Evolutionary conservation across 2,329 filamentous ascomycete species (phyloP), one percentile per base, ranked within the genome.

Genomic region (Chaetothyriales sp.): DNA sequence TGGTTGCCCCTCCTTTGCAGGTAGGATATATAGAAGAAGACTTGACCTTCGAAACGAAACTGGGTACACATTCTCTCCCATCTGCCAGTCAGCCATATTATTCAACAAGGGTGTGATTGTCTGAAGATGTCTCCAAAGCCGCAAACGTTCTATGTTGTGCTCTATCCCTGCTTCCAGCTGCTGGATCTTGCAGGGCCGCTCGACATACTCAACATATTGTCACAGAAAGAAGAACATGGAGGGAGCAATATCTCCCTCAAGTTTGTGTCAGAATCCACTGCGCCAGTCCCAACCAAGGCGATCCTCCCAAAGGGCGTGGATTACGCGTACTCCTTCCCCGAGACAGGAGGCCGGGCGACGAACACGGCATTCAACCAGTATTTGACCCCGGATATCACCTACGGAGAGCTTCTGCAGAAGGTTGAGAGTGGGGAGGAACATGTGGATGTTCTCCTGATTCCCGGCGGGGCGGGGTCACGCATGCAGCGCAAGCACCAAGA

Each of bases 371-470:
- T 65, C 49, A 61, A 62, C 20, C 64, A 73, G 51, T 57, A 58
- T 32, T 61, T 73, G 42, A 55, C 73, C 2, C 73, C 74, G 2
- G 76, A 74, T 5, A 71, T 74, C 59, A 83, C 79, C 0, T 60
- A 52, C 43, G 52, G 43, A 1, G 49, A 55, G 3, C 54, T 46
- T 15, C 44, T 55, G 7, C 32, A 44, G 22, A 15, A 44, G 8
- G 49, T 56, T 12, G 25, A 51, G 18, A 46, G 74, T 0, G 54
- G 59, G 1, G 68, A 43, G 18, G 36, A 69, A 3, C 64, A 7
- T 4, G 22, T 83, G 3, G 78, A 84, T 44, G 75, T 84, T 3
- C 68, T 86, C 18, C 63, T 86, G n/a, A 64, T 86, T 6, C 82
- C 82, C 0, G 81, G 83, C 1, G 81, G 82, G 0, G 49, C 66